phyloP scores from a whole-genome alignment of 2,329 filamentous ascomycete species.

The Calonectria fujianensis region DNA sequence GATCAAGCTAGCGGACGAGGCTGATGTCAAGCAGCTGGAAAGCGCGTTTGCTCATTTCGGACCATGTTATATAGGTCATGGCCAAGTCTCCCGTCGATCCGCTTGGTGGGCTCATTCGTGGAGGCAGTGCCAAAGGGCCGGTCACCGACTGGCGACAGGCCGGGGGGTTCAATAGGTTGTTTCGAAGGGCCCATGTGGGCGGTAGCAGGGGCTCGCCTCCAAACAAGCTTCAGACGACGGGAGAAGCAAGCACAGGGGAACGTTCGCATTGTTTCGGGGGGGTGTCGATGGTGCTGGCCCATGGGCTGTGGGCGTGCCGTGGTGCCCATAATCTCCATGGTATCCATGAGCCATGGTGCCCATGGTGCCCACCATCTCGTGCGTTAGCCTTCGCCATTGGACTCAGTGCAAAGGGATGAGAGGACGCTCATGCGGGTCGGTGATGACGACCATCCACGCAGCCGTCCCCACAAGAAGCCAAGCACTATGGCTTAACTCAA shows the following conservation, averaged over 20 bases:
- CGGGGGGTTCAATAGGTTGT: constrained; percentile 51
- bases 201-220: constrained; percentile 49
- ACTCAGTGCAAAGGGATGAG: constrained; percentile 37
- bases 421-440: constrained; percentile 52
- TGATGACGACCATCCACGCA: constrained; percentile 53
- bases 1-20: constrained; percentile 39
- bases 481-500: constrained; percentile 53
- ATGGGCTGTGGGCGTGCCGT: constrained; percentile 5
- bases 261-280: constrained; percentile 32
- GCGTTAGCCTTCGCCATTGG: constrained; percentile 4
- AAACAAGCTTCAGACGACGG: constrained; percentile 56
- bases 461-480: constrained; percentile 53
- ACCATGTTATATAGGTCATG: constrained; percentile 45
- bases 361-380: constrained; percentile 17
- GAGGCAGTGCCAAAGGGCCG: constrained; percentile 55
- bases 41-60: constrained; percentile 45
- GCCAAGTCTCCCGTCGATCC: constrained; percentile 52
- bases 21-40: constrained; percentile 41
- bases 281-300: background rate
- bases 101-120: constrained; percentile 54
- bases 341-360: constrained; percentile 13
- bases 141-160: constrained; percentile 50
- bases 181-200: constrained; percentile 47
- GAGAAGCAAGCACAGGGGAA: constrained; percentile 52
- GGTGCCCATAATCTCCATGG: constrained; percentile 8